Conservation (phyloP, 495 filamentous ascomycete genomes). For the Penicillium bialowiezense region DNA sequence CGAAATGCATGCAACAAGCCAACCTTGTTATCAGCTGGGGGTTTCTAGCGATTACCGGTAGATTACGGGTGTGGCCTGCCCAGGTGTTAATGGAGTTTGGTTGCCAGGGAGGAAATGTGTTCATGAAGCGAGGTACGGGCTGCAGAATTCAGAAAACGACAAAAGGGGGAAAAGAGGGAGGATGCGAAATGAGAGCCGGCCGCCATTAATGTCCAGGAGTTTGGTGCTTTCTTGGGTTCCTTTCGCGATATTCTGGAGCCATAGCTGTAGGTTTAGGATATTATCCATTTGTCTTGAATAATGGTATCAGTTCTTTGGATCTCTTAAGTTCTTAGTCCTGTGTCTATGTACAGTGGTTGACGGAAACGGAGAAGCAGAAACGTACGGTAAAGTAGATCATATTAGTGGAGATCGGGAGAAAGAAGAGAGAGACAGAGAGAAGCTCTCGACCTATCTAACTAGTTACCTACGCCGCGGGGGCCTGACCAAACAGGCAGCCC, state of each 20-base stretch:
- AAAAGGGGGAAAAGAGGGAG: not conserved
- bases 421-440: too few species aligned
- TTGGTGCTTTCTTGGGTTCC: not conserved
- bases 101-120: not conserved
- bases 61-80: not conserved
- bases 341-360: too few species aligned
- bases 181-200: too few species aligned
- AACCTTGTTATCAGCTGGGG: not conserved
- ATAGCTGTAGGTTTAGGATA: not conserved
- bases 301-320: not conserved
- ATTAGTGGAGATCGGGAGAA: too few species aligned
- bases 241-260: not conserved
- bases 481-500: too few species aligned
- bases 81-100: slow-evolving; percentile 7
- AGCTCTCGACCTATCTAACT: too few species aligned
- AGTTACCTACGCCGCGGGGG: too few species aligned
- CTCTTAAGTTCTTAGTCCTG: too few species aligned
- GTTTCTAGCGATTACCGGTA: not conserved
- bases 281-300: not conserved
- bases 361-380: too few species aligned
- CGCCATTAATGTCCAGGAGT: not conserved
- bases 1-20: slow-evolving; percentile 3
- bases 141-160: not conserved
- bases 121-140: not conserved
- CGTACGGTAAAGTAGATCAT: too few species aligned